phyloP scores from a whole-genome alignment of 768 basidiomycete genomes.

The Suillus americanus region DNA sequence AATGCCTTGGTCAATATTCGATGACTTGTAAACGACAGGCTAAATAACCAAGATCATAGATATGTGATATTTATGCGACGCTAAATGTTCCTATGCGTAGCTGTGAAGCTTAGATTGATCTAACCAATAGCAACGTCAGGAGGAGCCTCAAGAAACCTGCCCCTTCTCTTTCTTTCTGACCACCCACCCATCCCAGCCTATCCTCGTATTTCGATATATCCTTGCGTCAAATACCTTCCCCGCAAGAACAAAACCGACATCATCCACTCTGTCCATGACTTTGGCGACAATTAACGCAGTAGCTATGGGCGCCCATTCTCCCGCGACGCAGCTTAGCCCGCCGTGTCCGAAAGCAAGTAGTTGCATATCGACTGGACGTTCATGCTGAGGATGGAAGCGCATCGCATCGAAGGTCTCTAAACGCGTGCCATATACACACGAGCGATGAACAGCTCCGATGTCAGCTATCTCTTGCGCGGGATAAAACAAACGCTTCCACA shows the following conservation, averaged over 20 bases:
- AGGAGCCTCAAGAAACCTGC: neutral
- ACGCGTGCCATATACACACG: slow-evolving; percentile 24
- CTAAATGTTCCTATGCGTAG: neutral
- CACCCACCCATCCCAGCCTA: slow-evolving; percentile 48
- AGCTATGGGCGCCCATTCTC: slow-evolving; percentile 50
- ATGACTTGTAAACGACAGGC: neutral
- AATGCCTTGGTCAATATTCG: neutral
- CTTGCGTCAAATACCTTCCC: neutral
- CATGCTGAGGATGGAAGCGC: slow-evolving; percentile 34
- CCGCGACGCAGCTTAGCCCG: slow-evolving; percentile 38
- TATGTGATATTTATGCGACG: neutral
- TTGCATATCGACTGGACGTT: slow-evolving; percentile 17
- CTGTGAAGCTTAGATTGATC: neutral
- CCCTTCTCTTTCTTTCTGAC: slow-evolving; percentile 7
- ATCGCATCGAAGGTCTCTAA: slow-evolving; percentile 46
- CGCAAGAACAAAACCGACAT: slow-evolving; percentile 24
- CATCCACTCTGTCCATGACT: slow-evolving; percentile 37
- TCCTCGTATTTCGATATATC: slow-evolving; percentile 30
- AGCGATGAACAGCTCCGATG: slow-evolving; percentile 14
- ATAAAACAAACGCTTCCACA: slow-evolving; percentile 15
- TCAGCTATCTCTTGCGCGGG: slow-evolving; percentile 24
- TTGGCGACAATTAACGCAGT: slow-evolving; percentile 47
- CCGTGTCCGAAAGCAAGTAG: slow-evolving; percentile 48
- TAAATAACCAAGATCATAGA: neutral
- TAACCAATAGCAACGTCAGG: neutral